Percentiles rank a stretch among this genome's conserved stretches.
These are phyloP conservation scores for Phaffomyces opuntiae DNA, from an alignment of 805 yeast species.

Conservation along the genomic window DNA sequence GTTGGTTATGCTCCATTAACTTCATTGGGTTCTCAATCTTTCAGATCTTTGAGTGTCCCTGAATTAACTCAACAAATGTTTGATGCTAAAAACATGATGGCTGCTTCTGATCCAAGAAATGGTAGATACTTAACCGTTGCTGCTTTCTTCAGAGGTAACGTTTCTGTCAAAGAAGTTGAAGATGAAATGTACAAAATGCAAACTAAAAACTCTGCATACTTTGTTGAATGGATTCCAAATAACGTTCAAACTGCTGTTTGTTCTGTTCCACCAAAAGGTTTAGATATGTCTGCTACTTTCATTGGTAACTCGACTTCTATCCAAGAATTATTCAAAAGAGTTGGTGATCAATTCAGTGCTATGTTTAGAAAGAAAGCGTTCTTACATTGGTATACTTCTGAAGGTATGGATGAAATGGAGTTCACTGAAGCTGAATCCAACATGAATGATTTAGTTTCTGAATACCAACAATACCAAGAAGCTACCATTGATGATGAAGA, in stretches of 20 bases:
- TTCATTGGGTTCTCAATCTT: slow-evolving; percentile 84
- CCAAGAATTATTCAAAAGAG: slow-evolving; percentile 97
- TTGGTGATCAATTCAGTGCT: slow-evolving; percentile 92
- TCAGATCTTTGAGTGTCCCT: slow-evolving; percentile 89
- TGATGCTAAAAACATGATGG: slow-evolving; percentile 98
- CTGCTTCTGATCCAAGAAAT: slow-evolving; percentile 93
- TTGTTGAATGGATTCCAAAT: slow-evolving; percentile 99
- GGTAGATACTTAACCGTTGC: slow-evolving; percentile 99
- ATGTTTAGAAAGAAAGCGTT: slow-evolving; percentile 99
- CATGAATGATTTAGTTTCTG: slow-evolving; percentile 94
- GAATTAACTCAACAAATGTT: slow-evolving; percentile 97
- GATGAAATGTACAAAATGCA: slow-evolving; percentile 91
- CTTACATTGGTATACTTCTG: slow-evolving; percentile 99
- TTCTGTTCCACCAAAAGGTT: slow-evolving; percentile 83
- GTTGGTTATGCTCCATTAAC: slow-evolving; percentile 96
- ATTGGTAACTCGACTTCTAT: slow-evolving; percentile 98
- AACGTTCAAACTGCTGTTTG: slow-evolving; percentile 99
- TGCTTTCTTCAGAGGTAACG: slow-evolving; percentile 96
- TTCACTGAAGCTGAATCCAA: slow-evolving; percentile 98
- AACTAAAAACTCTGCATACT: slow-evolving; percentile 90
- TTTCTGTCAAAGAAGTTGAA: slow-evolving; percentile 95
- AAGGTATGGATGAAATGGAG: slow-evolving; percentile 99
- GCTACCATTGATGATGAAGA: slow-evolving; percentile 75
- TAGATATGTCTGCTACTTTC: slow-evolving; percentile 88
- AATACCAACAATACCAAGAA: slow-evolving; percentile 92